These are phyloP conservation scores for Ustilago tritici DNA, from an alignment of 1,284 basidiomycete species.

Conservation along the genomic window DNA sequence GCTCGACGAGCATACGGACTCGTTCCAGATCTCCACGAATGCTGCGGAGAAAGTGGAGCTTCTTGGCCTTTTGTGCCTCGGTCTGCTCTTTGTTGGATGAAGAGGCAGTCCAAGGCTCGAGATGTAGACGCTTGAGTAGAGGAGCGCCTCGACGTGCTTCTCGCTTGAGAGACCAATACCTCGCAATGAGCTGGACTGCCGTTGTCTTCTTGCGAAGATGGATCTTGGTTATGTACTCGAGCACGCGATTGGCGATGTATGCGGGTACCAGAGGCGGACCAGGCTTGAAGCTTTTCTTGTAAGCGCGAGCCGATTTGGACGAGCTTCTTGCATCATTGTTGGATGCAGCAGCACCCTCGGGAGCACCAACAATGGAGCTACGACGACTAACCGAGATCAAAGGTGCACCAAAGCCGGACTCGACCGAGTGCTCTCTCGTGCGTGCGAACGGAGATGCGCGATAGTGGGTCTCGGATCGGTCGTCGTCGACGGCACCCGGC, in stretches of 20 bases:
- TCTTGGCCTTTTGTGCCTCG: conserved; percentile 77
- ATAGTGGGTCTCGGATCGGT: conserved; percentile 34
- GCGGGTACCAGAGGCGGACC: conserved; percentile 74
- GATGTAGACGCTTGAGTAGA: conserved; percentile 88
- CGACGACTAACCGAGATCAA: conserved; percentile 48
- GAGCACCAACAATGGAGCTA: conserved; percentile 35
- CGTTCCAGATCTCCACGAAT: conserved; percentile 82
- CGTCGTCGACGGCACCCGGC: conserved; percentile 30
- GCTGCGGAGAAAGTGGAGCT: conserved; percentile 76
- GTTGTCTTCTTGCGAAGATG: conserved; percentile 81
- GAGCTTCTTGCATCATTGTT: conserved; percentile 21
- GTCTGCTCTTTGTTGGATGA: conserved; percentile 76
- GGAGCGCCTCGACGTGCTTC: conserved; percentile 93
- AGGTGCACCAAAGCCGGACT: conserved; percentile 36
- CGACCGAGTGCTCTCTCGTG: conserved; percentile 50
- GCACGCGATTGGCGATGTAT: conserved; percentile 76
- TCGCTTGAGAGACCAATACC: conserved; percentile 96
- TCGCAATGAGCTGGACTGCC: conserved; percentile 82
- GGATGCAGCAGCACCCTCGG: conserved; percentile 19
- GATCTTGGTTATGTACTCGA: conserved; percentile 82
- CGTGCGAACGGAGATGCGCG: conserved; percentile 39
- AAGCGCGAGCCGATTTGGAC: conserved; percentile 73
- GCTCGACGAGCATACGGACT: conserved; percentile 79
- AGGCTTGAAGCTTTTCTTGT: conserved; percentile 73
- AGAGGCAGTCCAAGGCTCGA: conserved; percentile 96